Base-by-base conservation (phyloP, 768 basidiomycete genomes). In the Lactarius tabidus region DNA sequence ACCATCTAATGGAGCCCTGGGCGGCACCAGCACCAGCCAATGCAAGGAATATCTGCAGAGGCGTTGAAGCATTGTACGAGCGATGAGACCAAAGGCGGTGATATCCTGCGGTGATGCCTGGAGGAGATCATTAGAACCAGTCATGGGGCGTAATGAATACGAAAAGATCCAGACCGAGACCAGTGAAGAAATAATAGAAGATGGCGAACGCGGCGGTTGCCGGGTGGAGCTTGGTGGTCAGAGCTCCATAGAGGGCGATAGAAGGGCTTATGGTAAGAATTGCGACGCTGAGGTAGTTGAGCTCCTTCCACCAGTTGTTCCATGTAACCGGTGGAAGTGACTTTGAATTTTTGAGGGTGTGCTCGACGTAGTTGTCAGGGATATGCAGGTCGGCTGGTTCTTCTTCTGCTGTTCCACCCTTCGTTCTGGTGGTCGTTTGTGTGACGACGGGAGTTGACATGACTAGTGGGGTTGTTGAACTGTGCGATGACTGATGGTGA, bases 1-100 rank as follows among this genome's bases (percentile, higher is more conserved):
- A 98, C 96, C 95, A 98, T 75, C 91, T 90, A 79, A 98, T 95
- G 26, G 95, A 96, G 12, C 95, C 95, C 74, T 99, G 85, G 54
- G 95, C 91, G 7, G 96, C 95, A 57, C 95, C 95, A 2, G 92
- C 88, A 59, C 95, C 97, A 14, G 87, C 83, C 31, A 90, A 71
- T n/a, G 93, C 91, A 54, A 97, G 85, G 69, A 84, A 77, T 73
- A 92, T 95, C 74, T 98, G 88, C 8, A 98, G 78, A 12, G 90
- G 88, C 63, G 80, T 81, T 3, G 88, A 87, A 45, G 95, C 95
- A 73, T 96, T 97, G 77, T 96, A 98, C 0, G 90, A 83, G 60
- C 95, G 85, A 74, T 98, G 97, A 14, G 97, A 92, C 94, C 95
- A 98, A 0, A 97, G 84, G 64, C 97, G 87, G 73, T 98, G 96